These are phyloP conservation scores for Cyberlindnera maritima DNA, from an alignment of 805 yeast species.

Conservation along the genomic window DNA sequence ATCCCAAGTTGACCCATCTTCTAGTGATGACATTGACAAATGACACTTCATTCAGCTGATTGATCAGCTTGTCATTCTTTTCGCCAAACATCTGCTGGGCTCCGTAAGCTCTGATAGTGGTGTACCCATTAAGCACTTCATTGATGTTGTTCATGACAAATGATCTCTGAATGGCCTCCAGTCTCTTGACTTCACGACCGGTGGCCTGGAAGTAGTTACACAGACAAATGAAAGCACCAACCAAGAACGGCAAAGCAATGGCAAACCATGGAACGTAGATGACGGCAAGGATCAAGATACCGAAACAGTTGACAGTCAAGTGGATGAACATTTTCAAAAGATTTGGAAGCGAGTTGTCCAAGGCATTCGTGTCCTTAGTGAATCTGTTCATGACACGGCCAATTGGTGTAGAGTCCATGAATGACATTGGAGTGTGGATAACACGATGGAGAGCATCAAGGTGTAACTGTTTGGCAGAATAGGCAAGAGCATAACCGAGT, in stretches of 20 bases:
- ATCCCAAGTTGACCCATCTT: too few species aligned
- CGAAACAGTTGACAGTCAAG: slow-evolving; percentile 41
- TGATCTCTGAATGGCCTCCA: slow-evolving; percentile 71
- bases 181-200: slow-evolving; percentile 70
- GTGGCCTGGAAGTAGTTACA: slow-evolving; percentile 63
- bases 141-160: slow-evolving; percentile 66
- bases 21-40: slow-evolving; percentile 57
- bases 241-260: slow-evolving; percentile 45
- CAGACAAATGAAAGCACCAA: too few species aligned
- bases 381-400: slow-evolving; percentile 31
- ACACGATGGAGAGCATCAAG: slow-evolving; percentile 51
- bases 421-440: slow-evolving; percentile 73
- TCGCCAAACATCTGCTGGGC: slow-evolving; percentile 42
- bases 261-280: slow-evolving; percentile 76
- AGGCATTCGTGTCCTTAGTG: slow-evolving; percentile 73
- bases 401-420: slow-evolving; percentile 72
- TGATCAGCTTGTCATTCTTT: slow-evolving; percentile 44
- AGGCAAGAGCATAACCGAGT: slow-evolving; percentile 11
- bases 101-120: slow-evolving; percentile 58
- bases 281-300: slow-evolving; percentile 62
- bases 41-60: slow-evolving; percentile 65
- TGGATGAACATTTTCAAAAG: slow-evolving; percentile 55
- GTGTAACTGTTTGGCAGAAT: slow-evolving; percentile 27
- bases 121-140: slow-evolving; percentile 63
- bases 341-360: slow-evolving; percentile 73